These are phyloP conservation scores for Ascochyta koolunga DNA, from an alignment of 2,329 filamentous ascomycete genomes.

Conservation along the genomic window DNA sequence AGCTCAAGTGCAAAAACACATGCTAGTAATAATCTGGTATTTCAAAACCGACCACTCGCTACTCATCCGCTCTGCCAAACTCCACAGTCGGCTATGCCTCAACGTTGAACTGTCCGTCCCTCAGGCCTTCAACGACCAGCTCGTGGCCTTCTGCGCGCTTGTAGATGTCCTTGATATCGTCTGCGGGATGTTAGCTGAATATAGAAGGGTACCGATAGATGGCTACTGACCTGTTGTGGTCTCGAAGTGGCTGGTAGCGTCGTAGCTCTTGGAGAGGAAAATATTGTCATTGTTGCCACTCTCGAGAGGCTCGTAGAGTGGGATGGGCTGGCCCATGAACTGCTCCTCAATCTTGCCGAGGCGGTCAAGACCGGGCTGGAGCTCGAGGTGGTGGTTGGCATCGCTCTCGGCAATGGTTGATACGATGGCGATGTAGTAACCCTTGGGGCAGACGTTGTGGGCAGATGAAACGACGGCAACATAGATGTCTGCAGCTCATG, in stretches of 20 bases:
- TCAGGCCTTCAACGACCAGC: constrained; percentile 83
- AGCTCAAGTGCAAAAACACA: background rate
- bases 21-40: constrained; percentile 9
- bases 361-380: constrained; percentile 88
- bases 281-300: constrained; percentile 86
- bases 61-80: constrained; percentile 5
- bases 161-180: constrained; percentile 96
- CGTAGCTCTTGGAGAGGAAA: constrained; percentile 98
- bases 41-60: constrained; percentile 21
- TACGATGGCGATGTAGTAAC: constrained; percentile 98
- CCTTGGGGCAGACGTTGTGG: constrained; percentile 98
- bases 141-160: constrained; percentile 80
- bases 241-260: constrained; percentile 97
- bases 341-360: constrained; percentile 95
- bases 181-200: constrained; percentile 55
- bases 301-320: constrained; percentile 88
- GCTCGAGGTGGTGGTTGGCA: constrained; percentile 94
- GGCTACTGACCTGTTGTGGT: constrained; percentile 68
- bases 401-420: constrained; percentile 93
- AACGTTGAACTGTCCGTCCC: constrained; percentile 75
- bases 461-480: constrained; percentile 93
- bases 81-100: constrained; percentile 51
- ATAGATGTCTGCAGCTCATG: constrained; percentile 75
- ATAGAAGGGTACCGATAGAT: background rate
- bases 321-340: constrained; percentile 92